A percentile compares a stretch with the other conserved stretches of the same genome.
Conservation (phyloP, 768 basidiomycete genomes). For the Scleroderma citrinum region DNA sequence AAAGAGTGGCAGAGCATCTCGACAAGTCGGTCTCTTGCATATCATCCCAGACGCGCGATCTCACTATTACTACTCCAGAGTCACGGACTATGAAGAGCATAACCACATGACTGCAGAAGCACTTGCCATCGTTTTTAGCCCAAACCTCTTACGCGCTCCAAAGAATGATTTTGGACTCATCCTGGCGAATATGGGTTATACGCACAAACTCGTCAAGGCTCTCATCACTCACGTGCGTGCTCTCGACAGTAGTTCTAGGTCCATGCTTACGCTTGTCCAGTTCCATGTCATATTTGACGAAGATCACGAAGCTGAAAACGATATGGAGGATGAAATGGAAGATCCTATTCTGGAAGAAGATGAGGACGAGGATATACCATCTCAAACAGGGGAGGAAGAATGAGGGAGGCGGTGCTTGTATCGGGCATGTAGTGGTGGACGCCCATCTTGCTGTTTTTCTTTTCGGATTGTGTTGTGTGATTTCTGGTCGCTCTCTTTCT, state of each 20-base stretch:
- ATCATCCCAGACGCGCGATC: neutral
- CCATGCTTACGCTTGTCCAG: slow-evolving; percentile 20
- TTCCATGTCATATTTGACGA: slow-evolving; percentile 74
- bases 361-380: slow-evolving; percentile 43
- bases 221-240: slow-evolving; percentile 68
- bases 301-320: slow-evolving; percentile 46
- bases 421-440: neutral
- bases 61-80: slow-evolving; percentile 35
- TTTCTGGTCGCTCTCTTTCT: slow-evolving; percentile 3
- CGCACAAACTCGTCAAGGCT: slow-evolving; percentile 69
- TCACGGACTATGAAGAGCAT: slow-evolving; percentile 83
- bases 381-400: slow-evolving; percentile 18
- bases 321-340: slow-evolving; percentile 60
- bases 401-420: slow-evolving; percentile 12
- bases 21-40: slow-evolving; percentile 45
- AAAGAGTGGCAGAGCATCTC: slow-evolving; percentile 76
- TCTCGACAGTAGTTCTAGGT: neutral
- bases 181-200: slow-evolving; percentile 73
- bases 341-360: slow-evolving; percentile 64
- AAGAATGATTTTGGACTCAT: slow-evolving; percentile 75
- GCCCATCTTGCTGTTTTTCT: slow-evolving; percentile 2
- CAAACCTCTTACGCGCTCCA: slow-evolving; percentile 70
- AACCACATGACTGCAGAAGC: slow-evolving; percentile 89
- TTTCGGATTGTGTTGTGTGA: slow-evolving; percentile 22
- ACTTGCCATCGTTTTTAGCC: slow-evolving; percentile 81